A percentile compares a stretch with the other conserved stretches of the same genome.
These are phyloP conservation scores for Penicillium sp. DNA, from an alignment of 2,329 filamentous ascomycete genomes.

Conservation along the genomic window DNA sequence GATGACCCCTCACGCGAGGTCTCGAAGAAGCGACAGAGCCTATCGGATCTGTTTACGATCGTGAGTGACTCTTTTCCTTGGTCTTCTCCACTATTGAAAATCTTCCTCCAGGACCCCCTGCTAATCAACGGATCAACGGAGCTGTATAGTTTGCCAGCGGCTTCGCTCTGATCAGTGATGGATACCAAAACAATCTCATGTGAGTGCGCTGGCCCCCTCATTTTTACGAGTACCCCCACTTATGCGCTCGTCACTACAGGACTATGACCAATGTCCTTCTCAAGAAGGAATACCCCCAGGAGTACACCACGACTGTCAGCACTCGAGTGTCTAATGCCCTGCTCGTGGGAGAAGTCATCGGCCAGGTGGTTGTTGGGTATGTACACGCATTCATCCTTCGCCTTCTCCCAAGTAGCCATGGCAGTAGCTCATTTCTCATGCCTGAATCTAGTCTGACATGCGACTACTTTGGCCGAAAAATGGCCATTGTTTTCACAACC, in stretches of 20 bases:
- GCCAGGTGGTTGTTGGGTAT: conserved; percentile 31
- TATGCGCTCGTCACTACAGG: conserved; percentile 12
- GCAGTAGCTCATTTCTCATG: not conserved
- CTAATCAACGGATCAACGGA: not conserved
- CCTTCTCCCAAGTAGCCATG: not conserved
- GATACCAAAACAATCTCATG: conserved; percentile 36
- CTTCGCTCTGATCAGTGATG: conserved; percentile 34
- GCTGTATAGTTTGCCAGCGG: conserved; percentile 29
- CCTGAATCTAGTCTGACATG: conserved; percentile 39
- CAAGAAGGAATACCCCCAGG: conserved; percentile 28
- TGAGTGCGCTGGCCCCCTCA: conserved; percentile 4
- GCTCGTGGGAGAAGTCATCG: conserved; percentile 32
- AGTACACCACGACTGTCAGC: conserved; percentile 30
- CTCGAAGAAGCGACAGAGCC: conserved; percentile 25
- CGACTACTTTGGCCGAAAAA: conserved; percentile 51
- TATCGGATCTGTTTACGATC: conserved; percentile 33
- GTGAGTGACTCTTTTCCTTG: conserved; percentile 14
- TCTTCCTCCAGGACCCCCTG: not conserved
- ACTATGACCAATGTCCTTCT: conserved; percentile 35
- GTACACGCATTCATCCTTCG: not conserved
- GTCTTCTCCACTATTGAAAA: not conserved
- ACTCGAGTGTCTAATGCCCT: conserved; percentile 35
- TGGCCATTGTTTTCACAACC: conserved; percentile 50
- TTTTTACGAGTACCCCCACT: not conserved
- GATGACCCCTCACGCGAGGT: conserved; percentile 15